A percentile compares a stretch with the other conserved stretches of the same genome.
These are phyloP conservation scores for Stropharia rugosoannulata DNA, from an alignment of 768 basidiomycete genomes.

Conservation along the genomic window DNA sequence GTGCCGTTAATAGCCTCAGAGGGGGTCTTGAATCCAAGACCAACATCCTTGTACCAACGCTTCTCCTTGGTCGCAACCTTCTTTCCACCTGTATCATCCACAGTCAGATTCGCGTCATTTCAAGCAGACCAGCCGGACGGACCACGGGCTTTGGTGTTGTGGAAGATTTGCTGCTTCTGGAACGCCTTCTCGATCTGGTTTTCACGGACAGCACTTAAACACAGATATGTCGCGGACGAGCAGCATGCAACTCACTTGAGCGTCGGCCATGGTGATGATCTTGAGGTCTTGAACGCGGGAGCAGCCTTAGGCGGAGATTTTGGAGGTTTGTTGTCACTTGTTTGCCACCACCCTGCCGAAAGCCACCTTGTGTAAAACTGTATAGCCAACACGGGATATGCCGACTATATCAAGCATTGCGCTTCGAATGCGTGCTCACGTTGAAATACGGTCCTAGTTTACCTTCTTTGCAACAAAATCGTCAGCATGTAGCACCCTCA, in stretches of 20 bases:
- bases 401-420: slow-evolving; percentile 18
- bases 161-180: slow-evolving; percentile 98
- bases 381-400: slow-evolving; percentile 37
- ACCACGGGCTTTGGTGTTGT: slow-evolving; percentile 94
- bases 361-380: slow-evolving; percentile 41
- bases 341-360: slow-evolving; percentile 31
- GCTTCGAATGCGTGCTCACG: background rate
- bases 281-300: slow-evolving; percentile 39
- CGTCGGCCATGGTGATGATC: slow-evolving; percentile 56
- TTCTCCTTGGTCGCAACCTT: slow-evolving; percentile 93
- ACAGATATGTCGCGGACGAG: background rate
- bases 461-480: no score
- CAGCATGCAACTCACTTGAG: slow-evolving; percentile 41
- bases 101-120: slow-evolving; percentile 15
- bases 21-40: slow-evolving; percentile 96
- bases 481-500: no score
- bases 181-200: slow-evolving; percentile 91
- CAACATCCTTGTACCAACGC: slow-evolving; percentile 99
- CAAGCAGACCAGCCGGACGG: slow-evolving; percentile 33
- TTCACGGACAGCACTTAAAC: slow-evolving; percentile 10
- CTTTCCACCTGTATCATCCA: slow-evolving; percentile 62
- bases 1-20: slow-evolving; percentile 93
- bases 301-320: slow-evolving; percentile 29
- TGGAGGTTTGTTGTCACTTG: slow-evolving; percentile 38
- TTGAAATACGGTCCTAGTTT: no score